Percentiles rank a stretch among this genome's conserved stretches.
These are phyloP conservation scores for Rhinocladiella mackenziei DNA, from an alignment of 2,329 filamentous ascomycete species.

Conservation along the genomic window DNA sequence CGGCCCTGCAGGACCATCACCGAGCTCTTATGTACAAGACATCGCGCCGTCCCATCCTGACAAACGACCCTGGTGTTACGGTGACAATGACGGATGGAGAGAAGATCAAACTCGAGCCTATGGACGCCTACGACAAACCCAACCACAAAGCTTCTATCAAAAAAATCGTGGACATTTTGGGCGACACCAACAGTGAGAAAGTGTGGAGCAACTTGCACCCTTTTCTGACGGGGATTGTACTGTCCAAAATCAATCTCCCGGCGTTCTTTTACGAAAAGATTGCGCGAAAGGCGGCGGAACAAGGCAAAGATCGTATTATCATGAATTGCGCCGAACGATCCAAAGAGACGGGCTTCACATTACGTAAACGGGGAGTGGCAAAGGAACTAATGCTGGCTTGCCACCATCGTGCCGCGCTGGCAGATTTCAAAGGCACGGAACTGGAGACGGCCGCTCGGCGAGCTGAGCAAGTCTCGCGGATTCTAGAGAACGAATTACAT, in stretches of 20 bases:
- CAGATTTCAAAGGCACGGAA: conserved; percentile 35
- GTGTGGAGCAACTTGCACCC: conserved; percentile 40
- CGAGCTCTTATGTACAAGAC: conserved; percentile 40
- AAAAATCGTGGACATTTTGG: conserved; percentile 36
- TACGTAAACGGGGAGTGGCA: conserved; percentile 33
- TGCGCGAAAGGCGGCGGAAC: conserved; percentile 37
- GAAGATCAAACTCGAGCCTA: conserved; percentile 39
- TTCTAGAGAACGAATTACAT: conserved; percentile 39
- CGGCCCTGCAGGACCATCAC: conserved; percentile 37
- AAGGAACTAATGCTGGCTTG: conserved; percentile 38
- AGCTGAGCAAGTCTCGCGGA: conserved; percentile 35
- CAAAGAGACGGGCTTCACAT: conserved; percentile 36
- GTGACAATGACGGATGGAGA: conserved; percentile 39
- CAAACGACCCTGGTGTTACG: conserved; percentile 39
- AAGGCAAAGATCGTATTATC: conserved; percentile 36
- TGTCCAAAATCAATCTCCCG: conserved; percentile 31
- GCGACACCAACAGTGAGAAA: conserved; percentile 33
- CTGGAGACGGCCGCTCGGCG: conserved; percentile 33
- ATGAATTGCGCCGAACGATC: conserved; percentile 38
- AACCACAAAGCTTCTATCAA: conserved; percentile 33
- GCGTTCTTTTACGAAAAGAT: conserved; percentile 35
- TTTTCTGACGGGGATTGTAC: conserved; percentile 39
- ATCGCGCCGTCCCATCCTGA: conserved; percentile 36
- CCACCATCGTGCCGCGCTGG: conserved; percentile 35
- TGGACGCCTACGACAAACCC: conserved; percentile 35